A percentile compares a stretch with the other conserved stretches of the same genome.
These are phyloP conservation scores for Suhomyces sp. DNA, from an alignment of 805 yeast species.

Conservation along the genomic window DNA sequence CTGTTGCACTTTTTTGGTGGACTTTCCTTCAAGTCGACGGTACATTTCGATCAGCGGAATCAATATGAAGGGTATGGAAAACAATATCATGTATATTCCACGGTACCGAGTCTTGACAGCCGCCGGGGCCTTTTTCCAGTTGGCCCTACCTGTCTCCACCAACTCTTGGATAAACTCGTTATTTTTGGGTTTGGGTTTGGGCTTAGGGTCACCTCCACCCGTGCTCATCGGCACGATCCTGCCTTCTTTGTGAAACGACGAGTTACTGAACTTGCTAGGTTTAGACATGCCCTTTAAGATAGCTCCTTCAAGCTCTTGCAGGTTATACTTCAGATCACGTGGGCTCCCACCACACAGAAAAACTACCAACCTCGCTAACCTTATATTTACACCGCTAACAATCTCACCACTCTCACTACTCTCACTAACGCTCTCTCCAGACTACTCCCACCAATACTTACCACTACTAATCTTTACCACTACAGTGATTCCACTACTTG, in stretches of 20 bases:
- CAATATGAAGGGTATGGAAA: constrained; percentile 36
- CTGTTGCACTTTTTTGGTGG: constrained; percentile 38
- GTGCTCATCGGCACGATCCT: constrained; percentile 9
- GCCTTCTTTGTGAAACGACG: constrained; percentile 32
- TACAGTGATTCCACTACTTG: too few relatives aligned
- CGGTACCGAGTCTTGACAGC: constrained; percentile 35
- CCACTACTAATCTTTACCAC: too few relatives aligned
- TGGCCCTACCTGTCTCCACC: constrained; percentile 38
- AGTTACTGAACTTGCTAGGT: constrained; percentile 21
- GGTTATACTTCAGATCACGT: neutral
- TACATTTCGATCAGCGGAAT: constrained; percentile 34
- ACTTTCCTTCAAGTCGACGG: constrained; percentile 37
- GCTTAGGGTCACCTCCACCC: neutral
- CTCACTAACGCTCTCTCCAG: too few relatives aligned
- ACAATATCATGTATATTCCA: constrained; percentile 36
- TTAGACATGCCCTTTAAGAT: neutral
- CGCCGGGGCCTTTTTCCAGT: constrained; percentile 44
- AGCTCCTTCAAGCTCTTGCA: too few relatives aligned
- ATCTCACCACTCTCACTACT: too few relatives aligned
- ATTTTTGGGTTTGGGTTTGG: constrained; percentile 14
- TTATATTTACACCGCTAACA: too few relatives aligned
- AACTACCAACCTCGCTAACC: too few relatives aligned
- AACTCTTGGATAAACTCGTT: constrained; percentile 36
- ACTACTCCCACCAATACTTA: too few relatives aligned
- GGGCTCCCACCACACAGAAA: neutral